These are phyloP conservation scores for Monilinia vaccinii-corymbosi DNA, from an alignment of 2,329 filamentous ascomycete genomes.

Conservation along the genomic window DNA sequence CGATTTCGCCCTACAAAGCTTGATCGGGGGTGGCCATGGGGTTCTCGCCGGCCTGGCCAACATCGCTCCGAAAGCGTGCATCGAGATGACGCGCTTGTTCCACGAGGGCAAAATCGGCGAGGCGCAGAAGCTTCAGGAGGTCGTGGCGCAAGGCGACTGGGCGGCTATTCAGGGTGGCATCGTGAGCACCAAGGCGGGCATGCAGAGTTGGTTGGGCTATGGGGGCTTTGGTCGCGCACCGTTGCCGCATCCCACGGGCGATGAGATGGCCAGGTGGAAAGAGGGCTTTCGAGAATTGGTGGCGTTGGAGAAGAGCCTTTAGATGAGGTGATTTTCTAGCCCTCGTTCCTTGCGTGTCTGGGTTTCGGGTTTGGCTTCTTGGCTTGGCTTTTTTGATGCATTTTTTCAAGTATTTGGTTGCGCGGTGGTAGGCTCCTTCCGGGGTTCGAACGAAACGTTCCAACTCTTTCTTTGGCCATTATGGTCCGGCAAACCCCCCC, in stretches of 20 bases:
- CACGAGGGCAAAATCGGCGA: conserved; percentile 48
- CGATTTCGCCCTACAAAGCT: conserved; percentile 63
- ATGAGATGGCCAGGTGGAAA: conserved; percentile 43
- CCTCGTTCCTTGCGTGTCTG: neutral
- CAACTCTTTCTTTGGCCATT: neutral
- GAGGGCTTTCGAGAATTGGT: conserved; percentile 46
- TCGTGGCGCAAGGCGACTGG: conserved; percentile 61
- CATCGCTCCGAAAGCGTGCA: conserved; percentile 56
- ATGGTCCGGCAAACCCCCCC: neutral
- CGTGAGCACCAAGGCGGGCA: conserved; percentile 57
- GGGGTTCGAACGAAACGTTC: neutral
- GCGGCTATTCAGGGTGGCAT: conserved; percentile 59
- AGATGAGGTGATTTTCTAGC: neutral
- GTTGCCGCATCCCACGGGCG: conserved; percentile 41
- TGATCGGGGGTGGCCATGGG: conserved; percentile 61
- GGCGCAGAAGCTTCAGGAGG: conserved; percentile 52
- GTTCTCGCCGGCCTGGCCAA: conserved; percentile 66
- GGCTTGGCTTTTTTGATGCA: neutral
- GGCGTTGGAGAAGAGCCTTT: conserved; percentile 33
- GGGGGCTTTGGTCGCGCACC: conserved; percentile 44
- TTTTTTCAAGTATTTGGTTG: neutral
- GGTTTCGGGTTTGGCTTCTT: neutral
- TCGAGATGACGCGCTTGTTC: conserved; percentile 52
- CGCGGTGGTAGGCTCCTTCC: neutral
- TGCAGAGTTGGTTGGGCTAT: conserved; percentile 55